Conservation (phyloP, 306 rosid species). For the Fragaria iinumae region DNA sequence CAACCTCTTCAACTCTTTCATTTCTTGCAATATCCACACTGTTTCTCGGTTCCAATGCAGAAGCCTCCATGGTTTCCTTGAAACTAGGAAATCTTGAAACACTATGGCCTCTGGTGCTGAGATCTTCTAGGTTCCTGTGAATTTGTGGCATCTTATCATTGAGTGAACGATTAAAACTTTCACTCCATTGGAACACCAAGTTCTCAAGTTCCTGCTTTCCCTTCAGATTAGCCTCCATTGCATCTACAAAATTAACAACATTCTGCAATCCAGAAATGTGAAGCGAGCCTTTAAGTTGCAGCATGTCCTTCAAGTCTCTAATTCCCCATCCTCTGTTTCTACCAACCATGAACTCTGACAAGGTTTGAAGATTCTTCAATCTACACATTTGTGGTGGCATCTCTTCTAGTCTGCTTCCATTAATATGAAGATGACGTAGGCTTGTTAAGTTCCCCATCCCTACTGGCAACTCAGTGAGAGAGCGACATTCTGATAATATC, state of each 20-base stretch:
- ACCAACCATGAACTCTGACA: slow-evolving; percentile 29
- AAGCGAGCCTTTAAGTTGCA: slow-evolving; percentile 30
- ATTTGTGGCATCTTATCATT: background rate
- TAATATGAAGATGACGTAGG: slow-evolving; percentile 22
- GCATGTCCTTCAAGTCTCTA: slow-evolving; percentile 21
- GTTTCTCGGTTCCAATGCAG: background rate
- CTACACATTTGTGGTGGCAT: slow-evolving; percentile 32
- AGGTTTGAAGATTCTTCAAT: slow-evolving; percentile 31
- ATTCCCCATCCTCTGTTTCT: slow-evolving; percentile 23
- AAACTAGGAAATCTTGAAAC: slow-evolving; percentile 24
- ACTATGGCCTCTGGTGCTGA: slow-evolving; percentile 11
- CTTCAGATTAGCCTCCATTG: slow-evolving; percentile 36
- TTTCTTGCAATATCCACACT: slow-evolving; percentile 23
- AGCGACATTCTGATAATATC: slow-evolving; percentile 23
- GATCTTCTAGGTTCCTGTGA: slow-evolving; percentile 12
- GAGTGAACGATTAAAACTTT: background rate
- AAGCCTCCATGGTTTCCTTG: slow-evolving; percentile 22
- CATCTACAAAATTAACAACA: slow-evolving; percentile 28
- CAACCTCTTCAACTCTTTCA: slow-evolving; percentile 26
- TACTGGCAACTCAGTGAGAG: slow-evolving; percentile 28
- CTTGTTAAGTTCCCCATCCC: slow-evolving; percentile 26
- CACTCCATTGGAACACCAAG: slow-evolving; percentile 30
- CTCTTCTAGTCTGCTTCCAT: slow-evolving; percentile 31
- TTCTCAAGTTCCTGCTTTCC: slow-evolving; percentile 26
- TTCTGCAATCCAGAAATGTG: slow-evolving; percentile 29